Evolutionary conservation across 768 basidiomycete species (phyloP).

Genomic region (Daedalea quercina): DNA sequence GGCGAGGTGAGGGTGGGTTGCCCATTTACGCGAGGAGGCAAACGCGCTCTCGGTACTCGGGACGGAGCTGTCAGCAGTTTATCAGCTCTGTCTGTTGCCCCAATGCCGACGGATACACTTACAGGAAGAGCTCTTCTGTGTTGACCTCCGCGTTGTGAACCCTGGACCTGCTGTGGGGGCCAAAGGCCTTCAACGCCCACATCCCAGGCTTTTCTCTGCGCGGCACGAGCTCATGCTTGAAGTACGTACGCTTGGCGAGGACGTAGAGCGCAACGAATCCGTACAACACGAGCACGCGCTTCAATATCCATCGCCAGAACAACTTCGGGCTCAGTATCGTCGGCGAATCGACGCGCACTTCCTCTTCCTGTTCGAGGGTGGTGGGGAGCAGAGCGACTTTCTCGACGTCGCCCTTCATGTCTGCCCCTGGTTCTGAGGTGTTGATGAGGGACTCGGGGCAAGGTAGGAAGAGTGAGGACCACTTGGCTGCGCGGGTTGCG

Average conservation of each 20-base stretch:
- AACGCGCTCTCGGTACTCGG: constrained; percentile 55
- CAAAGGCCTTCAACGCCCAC: constrained; percentile 10
- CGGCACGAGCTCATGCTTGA: neutral
- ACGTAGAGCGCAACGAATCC: neutral
- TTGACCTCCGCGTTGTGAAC: constrained; percentile 1
- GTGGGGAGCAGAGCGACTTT: neutral
- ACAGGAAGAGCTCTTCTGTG: constrained; percentile 30
- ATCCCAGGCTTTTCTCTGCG: neutral
- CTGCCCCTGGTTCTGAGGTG: neutral
- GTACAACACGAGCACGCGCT: neutral
- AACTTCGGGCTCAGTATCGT: neutral
- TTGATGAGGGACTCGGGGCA: too few species aligned
- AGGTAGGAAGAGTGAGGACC: too few species aligned
- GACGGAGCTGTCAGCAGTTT: constrained; percentile 34
- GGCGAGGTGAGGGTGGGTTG: constrained; percentile 55
- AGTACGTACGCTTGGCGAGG: neutral
- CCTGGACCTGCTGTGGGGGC: neutral
- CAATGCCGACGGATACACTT: too few species aligned
- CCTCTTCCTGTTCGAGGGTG: neutral
- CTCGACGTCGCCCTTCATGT: constrained; percentile 4
- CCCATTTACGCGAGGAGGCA: constrained; percentile 48
- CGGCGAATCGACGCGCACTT: neutral
- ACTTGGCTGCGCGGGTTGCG: too few species aligned
- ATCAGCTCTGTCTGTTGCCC: neutral
- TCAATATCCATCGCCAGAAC: neutral